Percentiles rank a stretch among this genome's conserved stretches.
phyloP scores from a whole-genome alignment of 139 green algal species.

The Volvox reticuliferus region DNA sequence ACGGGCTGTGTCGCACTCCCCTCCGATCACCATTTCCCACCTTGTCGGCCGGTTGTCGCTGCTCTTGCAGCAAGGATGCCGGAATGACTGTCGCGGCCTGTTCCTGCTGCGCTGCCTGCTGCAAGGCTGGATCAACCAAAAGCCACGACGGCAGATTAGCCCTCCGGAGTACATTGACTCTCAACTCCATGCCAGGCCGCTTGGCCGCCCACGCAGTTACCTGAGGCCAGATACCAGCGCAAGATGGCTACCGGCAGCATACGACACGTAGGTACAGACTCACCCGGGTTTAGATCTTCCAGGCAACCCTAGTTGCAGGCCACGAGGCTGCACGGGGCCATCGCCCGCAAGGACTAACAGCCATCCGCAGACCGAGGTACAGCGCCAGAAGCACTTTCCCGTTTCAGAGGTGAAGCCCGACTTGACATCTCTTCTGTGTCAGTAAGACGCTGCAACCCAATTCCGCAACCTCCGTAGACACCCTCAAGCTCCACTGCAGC shows the following conservation, averaged over 20 bases:
- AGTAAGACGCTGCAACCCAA: too few species aligned
- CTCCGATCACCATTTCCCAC: not conserved
- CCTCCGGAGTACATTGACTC: slow-evolving; percentile 23
- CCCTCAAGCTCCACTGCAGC: not conserved
- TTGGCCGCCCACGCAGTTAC: slow-evolving; percentile 37
- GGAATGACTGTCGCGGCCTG: not conserved
- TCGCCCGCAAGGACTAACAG: too few species aligned
- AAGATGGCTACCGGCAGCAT: too few species aligned
- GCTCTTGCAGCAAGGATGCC: slow-evolving; percentile 12
- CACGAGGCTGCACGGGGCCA: too few species aligned
- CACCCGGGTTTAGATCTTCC: too few species aligned
- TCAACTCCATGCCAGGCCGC: slow-evolving; percentile 53
- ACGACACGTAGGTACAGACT: too few species aligned
- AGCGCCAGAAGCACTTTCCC: too few species aligned
- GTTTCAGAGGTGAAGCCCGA: too few species aligned
- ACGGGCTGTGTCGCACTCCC: not conserved
- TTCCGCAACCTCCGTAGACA: too few species aligned
- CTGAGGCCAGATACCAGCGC: slow-evolving; percentile 15
- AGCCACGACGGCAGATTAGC: slow-evolving; percentile 42
- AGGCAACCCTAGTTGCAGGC: too few species aligned
- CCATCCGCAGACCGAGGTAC: too few species aligned
- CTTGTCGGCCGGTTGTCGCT: slow-evolving; percentile 11
- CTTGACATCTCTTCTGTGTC: too few species aligned
- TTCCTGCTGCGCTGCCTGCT: not conserved
- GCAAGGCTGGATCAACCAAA: not conserved